These are phyloP conservation scores for Paraleonurus japonicus DNA, from an alignment of 257 asterid species.

Conservation along the genomic window DNA sequence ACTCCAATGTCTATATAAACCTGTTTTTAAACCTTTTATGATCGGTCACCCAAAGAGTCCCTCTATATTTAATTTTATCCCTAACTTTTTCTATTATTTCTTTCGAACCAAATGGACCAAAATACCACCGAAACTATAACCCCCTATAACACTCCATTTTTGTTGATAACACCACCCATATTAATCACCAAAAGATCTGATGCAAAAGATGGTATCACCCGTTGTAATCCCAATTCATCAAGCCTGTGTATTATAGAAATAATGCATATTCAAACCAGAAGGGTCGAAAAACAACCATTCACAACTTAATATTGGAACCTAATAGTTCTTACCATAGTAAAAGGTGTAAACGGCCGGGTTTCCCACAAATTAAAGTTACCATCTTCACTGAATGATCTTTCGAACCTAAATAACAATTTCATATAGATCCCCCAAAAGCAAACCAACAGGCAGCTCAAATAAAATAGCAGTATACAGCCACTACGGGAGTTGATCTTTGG, in stretches of 20 bases:
- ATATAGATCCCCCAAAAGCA: background rate
- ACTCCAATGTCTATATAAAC: no score
- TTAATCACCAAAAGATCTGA: no score
- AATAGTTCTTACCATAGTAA: background rate
- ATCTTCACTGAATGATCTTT: background rate
- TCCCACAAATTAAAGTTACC: background rate
- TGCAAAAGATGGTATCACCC: no score
- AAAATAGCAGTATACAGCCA: background rate
- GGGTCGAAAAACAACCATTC: background rate
- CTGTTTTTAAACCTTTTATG: no score
- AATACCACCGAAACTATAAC: no score
- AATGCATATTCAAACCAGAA: background rate
- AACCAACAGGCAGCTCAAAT: background rate
- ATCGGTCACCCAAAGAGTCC: no score
- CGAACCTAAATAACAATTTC: background rate
- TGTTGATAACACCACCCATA: no score
- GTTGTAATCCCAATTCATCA: no score
- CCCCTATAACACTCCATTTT: no score
- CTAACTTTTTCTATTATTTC: no score
- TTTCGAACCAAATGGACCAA: no score
- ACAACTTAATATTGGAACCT: background rate
- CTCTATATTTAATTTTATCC: no score
- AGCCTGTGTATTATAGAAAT: background rate
- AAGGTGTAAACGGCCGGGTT: background rate
- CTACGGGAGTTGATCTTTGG: background rate